These are phyloP conservation scores for Calamus simplicifolius DNA, from an alignment of 176 grass and related monocot genomes.

Conservation along the genomic window DNA sequence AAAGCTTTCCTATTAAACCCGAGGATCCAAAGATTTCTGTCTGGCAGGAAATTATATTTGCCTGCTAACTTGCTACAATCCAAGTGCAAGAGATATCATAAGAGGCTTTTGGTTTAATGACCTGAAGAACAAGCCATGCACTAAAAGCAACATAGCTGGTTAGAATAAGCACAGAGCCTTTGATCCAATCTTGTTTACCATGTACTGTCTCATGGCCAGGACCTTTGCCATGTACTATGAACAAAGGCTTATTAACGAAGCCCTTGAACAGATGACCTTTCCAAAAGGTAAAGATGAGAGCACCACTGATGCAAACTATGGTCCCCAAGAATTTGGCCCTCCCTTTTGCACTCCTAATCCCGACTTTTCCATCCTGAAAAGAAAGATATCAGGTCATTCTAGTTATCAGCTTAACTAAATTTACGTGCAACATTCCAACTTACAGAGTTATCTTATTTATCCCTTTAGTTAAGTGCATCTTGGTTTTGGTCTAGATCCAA, in stretches of 20 bases:
- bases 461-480: too few species aligned
- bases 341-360: conserved; percentile 4
- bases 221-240: conserved; percentile 3
- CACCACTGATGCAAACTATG: conserved; percentile 14
- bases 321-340: conserved; percentile 4
- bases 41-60: too few species aligned
- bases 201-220: neutral
- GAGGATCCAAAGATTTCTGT: too few species aligned
- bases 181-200: conserved; percentile 14
- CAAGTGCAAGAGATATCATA: neutral
- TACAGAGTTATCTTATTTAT: too few species aligned
- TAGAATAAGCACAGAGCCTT: conserved; percentile 19
- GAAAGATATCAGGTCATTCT: neutral
- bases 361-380: conserved; percentile 22
- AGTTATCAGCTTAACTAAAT: too few species aligned
- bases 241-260: conserved; percentile 4
- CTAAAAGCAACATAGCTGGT: conserved; percentile 8
- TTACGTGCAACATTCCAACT: too few species aligned
- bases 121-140: conserved; percentile 23
- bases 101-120: neutral
- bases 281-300: conserved; percentile 19
- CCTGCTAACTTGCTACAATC: too few species aligned
- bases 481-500: too few species aligned
- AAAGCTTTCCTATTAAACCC: too few species aligned
- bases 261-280: conserved; percentile 7